Base-by-base conservation (phyloP, 1,284 basidiomycete genomes). In the Inonotus obliquus region DNA sequence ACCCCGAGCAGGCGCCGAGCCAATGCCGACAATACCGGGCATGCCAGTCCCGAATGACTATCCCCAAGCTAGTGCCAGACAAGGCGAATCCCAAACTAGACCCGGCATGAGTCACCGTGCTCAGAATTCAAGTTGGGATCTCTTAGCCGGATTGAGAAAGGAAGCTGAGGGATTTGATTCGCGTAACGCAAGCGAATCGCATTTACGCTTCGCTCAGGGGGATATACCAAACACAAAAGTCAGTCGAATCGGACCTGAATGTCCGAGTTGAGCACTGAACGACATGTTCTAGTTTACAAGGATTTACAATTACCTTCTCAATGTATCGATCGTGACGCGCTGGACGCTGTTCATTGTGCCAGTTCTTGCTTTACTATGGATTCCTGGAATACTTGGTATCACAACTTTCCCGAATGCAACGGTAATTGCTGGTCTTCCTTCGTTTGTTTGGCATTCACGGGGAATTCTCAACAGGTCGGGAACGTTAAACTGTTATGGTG, bases 271-370 rank as follows among this genome's bases (percentile, higher is more conserved):
- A 29, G 51, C 53, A 41, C 52, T 55, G 55, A 59, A n/a, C 21
- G 19, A 32, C 19, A 41, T 54, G n/a, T 41, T 39, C 58, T 59
- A 87, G 84, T 70, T 85, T 54, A 71, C 79, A 1, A 81, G 77
- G 67, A 68, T 89, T 3, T 92, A 92, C 72, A 80, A 88, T 66
- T 92, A 87, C 74, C 78, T 92, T n/a, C 68, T 92, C 55, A 87
- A 88, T 69, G 81, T 84, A 7, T 90, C 88, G 13, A 88, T 94
- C 70, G 77, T 92, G 56, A 86, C 91, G 19, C 84, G 92, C 53
- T 94, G 92, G 92, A 77, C 84, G 37, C 67, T 92, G 25, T 93
- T 89, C 75, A 91, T 93, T 68, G 70, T 92, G 21, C 92, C 92
- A 2, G 73, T 91, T 17, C 74, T 91, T 44, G 84, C 71, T 9